These are phyloP conservation scores for Salvia rosmarinus DNA, from an alignment of 257 asterid species.

Conservation along the genomic window DNA sequence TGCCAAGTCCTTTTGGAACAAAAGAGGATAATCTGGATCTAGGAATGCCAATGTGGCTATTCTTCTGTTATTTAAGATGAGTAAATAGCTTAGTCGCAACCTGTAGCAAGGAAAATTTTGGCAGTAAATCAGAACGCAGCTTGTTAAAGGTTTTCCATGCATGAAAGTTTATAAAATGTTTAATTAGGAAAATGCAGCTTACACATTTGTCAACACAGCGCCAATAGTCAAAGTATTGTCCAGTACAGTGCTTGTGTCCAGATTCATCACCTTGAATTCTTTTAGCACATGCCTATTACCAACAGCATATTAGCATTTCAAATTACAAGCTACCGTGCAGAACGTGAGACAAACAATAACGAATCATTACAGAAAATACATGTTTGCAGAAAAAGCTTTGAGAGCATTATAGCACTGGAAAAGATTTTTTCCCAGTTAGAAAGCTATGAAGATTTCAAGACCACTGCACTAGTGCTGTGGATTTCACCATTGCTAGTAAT, in stretches of 20 bases:
- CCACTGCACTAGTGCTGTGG: background rate
- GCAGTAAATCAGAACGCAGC: slow-evolving; percentile 19
- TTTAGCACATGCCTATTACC: slow-evolving; percentile 59
- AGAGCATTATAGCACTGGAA: slow-evolving; percentile 2
- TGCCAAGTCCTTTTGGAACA: slow-evolving; percentile 14
- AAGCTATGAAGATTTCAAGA: background rate
- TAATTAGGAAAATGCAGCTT: slow-evolving; percentile 32
- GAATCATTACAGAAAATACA: background rate
- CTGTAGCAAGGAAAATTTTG: slow-evolving; percentile 30
- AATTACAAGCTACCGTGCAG: background rate
- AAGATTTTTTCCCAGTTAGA: background rate
- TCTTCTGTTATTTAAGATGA: slow-evolving; percentile 52
- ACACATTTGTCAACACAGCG: slow-evolving; percentile 78
- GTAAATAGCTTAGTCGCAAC: slow-evolving; percentile 52
- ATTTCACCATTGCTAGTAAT: background rate
- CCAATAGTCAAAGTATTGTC: slow-evolving; percentile 88
- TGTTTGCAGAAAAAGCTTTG: background rate
- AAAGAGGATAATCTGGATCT: slow-evolving; percentile 22
- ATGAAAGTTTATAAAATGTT: background rate
- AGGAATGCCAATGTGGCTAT: slow-evolving; percentile 21
- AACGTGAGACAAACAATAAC: background rate
- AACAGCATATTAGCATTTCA: slow-evolving; percentile 15
- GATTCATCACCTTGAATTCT: slow-evolving; percentile 76
- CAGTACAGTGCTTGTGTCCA: slow-evolving; percentile 83
- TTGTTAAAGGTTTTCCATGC: background rate